Conservation (phyloP, 2,329 filamentous ascomycete genomes). For the Neurospora sp. region DNA sequence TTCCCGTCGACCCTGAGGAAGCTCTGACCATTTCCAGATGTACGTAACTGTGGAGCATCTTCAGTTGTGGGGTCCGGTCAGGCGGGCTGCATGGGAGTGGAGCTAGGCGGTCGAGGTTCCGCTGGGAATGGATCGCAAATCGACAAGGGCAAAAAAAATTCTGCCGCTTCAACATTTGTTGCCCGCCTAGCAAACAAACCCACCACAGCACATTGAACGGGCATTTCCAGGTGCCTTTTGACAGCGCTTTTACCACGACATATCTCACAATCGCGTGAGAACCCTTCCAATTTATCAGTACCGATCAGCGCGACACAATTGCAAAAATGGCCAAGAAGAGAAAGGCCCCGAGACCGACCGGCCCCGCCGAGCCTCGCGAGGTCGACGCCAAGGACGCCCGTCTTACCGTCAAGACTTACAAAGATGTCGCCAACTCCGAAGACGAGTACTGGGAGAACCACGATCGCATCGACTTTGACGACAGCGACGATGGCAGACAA, state of each 20-base stretch:
- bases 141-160: not conserved
- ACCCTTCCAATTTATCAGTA: not conserved
- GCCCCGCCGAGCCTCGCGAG: constrained; percentile 42
- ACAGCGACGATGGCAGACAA: constrained; percentile 64
- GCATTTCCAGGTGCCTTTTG: not conserved
- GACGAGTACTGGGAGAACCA: constrained; percentile 85
- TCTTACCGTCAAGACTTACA: constrained; percentile 54
- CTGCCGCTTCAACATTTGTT: not conserved
- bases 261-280: not conserved
- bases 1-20: not conserved
- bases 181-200: not conserved
- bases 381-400: constrained; percentile 49
- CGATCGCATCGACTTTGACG: constrained; percentile 69
- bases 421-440: constrained; percentile 86
- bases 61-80: not conserved
- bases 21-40: not conserved
- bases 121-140: not conserved
- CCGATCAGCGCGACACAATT: not conserved
- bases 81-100: not conserved
- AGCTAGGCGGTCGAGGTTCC: not conserved
- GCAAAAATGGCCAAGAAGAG: constrained; percentile 53
- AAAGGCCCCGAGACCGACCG: constrained; percentile 51
- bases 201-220: not conserved
- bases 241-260: not conserved
- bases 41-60: not conserved